phyloP scores from a whole-genome alignment of 139 green algal species.

The Micractinium conductrix region DNA sequence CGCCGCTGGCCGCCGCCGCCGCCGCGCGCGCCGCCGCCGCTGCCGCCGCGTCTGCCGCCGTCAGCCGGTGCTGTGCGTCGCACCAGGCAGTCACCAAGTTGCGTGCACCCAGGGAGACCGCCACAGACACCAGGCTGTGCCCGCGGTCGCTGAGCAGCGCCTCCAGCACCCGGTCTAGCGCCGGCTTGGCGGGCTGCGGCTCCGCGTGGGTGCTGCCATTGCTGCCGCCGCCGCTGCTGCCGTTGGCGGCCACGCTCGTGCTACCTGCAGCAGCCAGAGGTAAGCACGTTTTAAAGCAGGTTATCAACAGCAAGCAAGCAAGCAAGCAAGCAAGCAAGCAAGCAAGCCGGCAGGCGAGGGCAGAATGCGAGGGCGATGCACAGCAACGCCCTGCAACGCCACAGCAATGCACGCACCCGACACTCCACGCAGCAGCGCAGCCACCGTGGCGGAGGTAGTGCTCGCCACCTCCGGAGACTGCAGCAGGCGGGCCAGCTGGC shows the following conservation, averaged over 20 bases:
- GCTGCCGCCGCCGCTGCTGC: background rate
- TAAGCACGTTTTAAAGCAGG: background rate
- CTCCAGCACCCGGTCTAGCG: constrained; percentile 43
- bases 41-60: background rate
- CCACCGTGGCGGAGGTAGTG: constrained; percentile 18
- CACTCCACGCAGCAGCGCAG: constrained; percentile 35
- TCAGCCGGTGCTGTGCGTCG: constrained; percentile 33
- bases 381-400: background rate
- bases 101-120: constrained; percentile 48
- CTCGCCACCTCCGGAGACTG: constrained; percentile 44
- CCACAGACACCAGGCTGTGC: constrained; percentile 52
- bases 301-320: background rate
- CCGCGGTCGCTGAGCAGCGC: constrained; percentile 52
- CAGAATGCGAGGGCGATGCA: background rate
- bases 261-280: background rate
- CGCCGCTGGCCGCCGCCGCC: background rate
- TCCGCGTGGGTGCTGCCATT: background rate
- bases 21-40: background rate
- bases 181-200: background rate
- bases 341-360: background rate
- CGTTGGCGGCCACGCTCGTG: background rate
- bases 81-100: constrained; percentile 39
- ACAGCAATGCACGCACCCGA: background rate
- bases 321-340: background rate
- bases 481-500: constrained; percentile 51